Evolutionary conservation across 257 asterid species (phyloP), one percentile per base, ranked within the genome.

Genomic region (Osmanthus fragrans): DNA sequence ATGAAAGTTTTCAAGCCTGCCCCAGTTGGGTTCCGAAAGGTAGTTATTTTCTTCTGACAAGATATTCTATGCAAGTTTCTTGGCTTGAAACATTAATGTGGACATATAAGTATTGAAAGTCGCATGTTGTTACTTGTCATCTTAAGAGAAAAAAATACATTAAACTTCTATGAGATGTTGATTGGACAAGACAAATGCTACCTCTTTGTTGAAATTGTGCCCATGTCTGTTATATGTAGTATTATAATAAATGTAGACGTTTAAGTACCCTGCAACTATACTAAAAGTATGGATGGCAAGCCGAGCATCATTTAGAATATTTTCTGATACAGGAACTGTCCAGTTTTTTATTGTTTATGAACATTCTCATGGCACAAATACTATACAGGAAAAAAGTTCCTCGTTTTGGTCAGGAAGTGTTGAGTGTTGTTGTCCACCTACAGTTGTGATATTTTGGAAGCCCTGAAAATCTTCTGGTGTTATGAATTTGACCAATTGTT

Each of bases 1-100:
- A 88, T 89, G 96, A 95, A 91, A 86, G 98, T 84, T 70, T 95
- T 93, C 84, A 81, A 70, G 87, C 96, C 97, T 76, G 86, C 96
- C 69, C 91, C 93, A 5, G 45, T 78, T 82, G 99, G 99, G 78
- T 85, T 90, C 45, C 98, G 99, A 42, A 95, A 95, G 98, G 99
- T 95, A 23, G 4, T 81, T 81, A 29, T 82, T 64, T 82, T 30
- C 76, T 78, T 74, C 40, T 32, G 51, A 33, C 33, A 40, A 37
- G 27, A 34, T 74, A 71, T 70, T 51, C 13, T 76, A 25, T 34
- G 27, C 32, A 39, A 68, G 70, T 74, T 70, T 67, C 76, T 56
- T 77, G 29, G 30, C 29, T 65, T 68, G 71, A 36, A 51, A 23
- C 30, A 27, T 32, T 21, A 12, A 45, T 56, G 12, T 19, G 32